Percentiles rank a stretch among this genome's conserved stretches.
These are phyloP conservation scores for Dipteronia dyeriana DNA, from an alignment of 345 rosid genomes.

Conservation along the genomic window DNA sequence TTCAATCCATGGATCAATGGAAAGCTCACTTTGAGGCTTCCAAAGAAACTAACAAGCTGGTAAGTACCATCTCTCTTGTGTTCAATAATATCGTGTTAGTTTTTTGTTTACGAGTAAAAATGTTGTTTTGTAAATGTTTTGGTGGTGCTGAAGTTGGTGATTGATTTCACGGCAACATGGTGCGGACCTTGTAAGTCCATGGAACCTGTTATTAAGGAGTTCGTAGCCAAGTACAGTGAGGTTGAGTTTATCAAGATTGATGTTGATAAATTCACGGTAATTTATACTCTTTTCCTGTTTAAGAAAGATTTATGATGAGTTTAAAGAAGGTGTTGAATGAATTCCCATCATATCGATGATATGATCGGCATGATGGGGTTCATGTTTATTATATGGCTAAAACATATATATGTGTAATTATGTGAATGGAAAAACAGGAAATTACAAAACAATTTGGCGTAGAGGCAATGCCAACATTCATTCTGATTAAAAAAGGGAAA, in stretches of 20 bases:
- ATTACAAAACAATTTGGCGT: conserved; percentile 44
- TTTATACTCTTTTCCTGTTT: background rate
- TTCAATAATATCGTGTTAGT: background rate
- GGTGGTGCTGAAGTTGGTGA: conserved; percentile 49
- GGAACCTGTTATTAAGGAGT: conserved; percentile 53
- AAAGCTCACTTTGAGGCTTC: conserved; percentile 49
- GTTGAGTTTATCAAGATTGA: conserved; percentile 76
- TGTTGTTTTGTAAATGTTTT: background rate
- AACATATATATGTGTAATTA: background rate
- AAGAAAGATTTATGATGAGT: no score
- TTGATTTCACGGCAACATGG: conserved; percentile 79
- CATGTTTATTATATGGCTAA: background rate
- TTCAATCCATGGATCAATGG: conserved; percentile 61
- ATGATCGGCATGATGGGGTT: background rate
- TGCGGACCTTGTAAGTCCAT: conserved; percentile 73
- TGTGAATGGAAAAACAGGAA: conserved; percentile 39
- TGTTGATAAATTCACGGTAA: conserved; percentile 60
- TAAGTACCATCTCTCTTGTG: background rate
- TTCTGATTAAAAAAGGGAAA: conserved; percentile 63
- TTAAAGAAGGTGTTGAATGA: background rate
- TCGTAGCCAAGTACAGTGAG: conserved; percentile 54
- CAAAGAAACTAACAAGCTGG: conserved; percentile 63
- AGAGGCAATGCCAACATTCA: conserved; percentile 54
- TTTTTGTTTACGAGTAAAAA: background rate
- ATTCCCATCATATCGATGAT: background rate